A percentile compares a stretch with the other conserved stretches of the same genome.
Conservation (phyloP, 2,329 filamentous ascomycete genomes). For the Ophiocordyceps australis region DNA sequence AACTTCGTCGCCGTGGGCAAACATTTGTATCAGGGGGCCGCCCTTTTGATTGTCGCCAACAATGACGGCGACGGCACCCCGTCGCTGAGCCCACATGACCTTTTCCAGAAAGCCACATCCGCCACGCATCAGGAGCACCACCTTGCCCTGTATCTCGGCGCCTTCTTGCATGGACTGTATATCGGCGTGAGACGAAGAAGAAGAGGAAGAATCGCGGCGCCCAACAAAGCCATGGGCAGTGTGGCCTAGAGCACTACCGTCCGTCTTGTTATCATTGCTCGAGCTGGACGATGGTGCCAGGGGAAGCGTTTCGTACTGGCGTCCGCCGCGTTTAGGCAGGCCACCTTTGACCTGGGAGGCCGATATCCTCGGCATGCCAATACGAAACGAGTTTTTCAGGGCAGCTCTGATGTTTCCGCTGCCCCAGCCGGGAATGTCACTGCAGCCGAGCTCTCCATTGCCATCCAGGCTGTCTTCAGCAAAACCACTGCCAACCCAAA, state of each 20-base stretch:
- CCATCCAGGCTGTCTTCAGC: slow-evolving; percentile 55
- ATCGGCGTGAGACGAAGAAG: slow-evolving; percentile 50
- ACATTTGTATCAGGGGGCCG: slow-evolving; percentile 88
- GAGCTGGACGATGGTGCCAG: slow-evolving; percentile 31
- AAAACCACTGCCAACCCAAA: slow-evolving; percentile 91
- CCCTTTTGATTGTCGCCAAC: slow-evolving; percentile 87
- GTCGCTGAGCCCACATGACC: slow-evolving; percentile 86
- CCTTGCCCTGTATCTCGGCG: slow-evolving; percentile 83
- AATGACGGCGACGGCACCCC: slow-evolving; percentile 77
- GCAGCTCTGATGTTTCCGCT: slow-evolving; percentile 33
- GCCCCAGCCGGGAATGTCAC: slow-evolving; percentile 81
- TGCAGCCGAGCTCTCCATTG: slow-evolving; percentile 83
- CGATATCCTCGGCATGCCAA: slow-evolving; percentile 6
- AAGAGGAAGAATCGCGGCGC: slow-evolving; percentile 16
- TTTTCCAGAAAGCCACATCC: slow-evolving; percentile 96
- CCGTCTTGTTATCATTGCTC: slow-evolving; percentile 72
- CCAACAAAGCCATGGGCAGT: slow-evolving; percentile 11
- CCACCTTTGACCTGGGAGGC: slow-evolving; percentile 4
- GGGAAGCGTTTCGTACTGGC: no score
- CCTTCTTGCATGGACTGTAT: slow-evolving; percentile 84
- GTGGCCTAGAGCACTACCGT: no score
- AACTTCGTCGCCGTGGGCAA: slow-evolving; percentile 77
- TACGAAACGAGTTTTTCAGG: slow-evolving; percentile 19
- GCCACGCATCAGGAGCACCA: slow-evolving; percentile 78
- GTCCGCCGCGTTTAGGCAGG: slow-evolving; percentile 5